Evolutionary conservation across 352 stramenopile species (phyloP).

Genomic region (Globisporangium carolinianum): DNA sequence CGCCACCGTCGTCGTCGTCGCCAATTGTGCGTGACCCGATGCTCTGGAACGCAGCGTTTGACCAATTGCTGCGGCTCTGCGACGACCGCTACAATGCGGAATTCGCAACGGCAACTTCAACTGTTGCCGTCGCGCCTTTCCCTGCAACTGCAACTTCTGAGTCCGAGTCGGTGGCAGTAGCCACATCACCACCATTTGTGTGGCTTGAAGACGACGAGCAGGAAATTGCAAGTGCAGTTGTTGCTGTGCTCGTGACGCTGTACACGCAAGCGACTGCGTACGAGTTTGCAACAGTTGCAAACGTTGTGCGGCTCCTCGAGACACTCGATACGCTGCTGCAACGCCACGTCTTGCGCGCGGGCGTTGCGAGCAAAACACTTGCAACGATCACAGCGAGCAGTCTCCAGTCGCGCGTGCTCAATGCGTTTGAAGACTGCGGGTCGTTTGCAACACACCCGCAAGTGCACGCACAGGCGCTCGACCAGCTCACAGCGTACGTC

Average conservation of each 20-base stretch:
- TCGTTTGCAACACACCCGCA: conserved; percentile 56
- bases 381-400: conserved; percentile 77
- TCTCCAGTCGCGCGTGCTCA: conserved; percentile 73
- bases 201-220: conserved; percentile 60
- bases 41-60: conserved; percentile 69
- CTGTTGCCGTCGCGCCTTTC: no score
- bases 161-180: no score
- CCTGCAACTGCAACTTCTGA: no score
- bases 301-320: conserved; percentile 57
- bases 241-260: conserved; percentile 65
- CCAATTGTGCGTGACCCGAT: conserved; percentile 31
- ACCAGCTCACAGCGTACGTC: conserved; percentile 67
- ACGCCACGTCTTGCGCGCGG: conserved; percentile 51
- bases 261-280: conserved; percentile 70
- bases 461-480: conserved; percentile 60
- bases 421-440: conserved; percentile 76
- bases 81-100: conserved; percentile 28
- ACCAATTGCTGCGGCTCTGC: conserved; percentile 48
- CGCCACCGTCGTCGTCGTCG: conserved; percentile 5
- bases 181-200: no score
- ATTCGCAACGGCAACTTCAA: no score
- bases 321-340: conserved; percentile 57
- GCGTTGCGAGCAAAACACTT: conserved; percentile 21
- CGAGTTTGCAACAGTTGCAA: conserved; percentile 60
- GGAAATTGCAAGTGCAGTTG: conserved; percentile 72